Base-by-base conservation (phyloP, 2,329 filamentous ascomycete species). In the Aureobasidium mangrovei region DNA sequence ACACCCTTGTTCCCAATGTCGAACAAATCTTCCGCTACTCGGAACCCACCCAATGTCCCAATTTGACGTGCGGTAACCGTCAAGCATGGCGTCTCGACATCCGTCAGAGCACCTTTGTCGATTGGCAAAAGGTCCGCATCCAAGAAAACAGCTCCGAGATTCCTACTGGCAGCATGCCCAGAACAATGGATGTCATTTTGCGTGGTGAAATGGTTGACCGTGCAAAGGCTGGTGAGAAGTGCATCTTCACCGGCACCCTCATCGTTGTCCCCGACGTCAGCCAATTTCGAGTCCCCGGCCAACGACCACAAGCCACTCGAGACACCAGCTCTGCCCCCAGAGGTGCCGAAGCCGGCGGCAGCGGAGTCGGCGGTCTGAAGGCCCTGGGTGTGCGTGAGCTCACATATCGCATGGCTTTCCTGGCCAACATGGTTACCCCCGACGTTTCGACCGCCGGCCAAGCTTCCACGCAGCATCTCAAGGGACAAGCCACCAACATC, bases 71-170 rank as follows among this genome's bases (percentile, higher is more conserved):
- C 68, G 84, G 84, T 63, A 98, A 98, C 72, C 84, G 93, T 28
- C 75, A 85, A 56, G 89, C 87, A n/a, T 98, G 93, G 93, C 84
- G 90, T 60, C 74, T 98, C n/a, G 91, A 98, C 63, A 96, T 98
- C 64, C 81, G 89, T 41, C 91, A 95, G 69, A 96, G 91, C 69
- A 97, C 91, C 0, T 98, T 98, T 67, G 87, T 98, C 58, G 93
- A 98, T 72, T 98, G 93, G 93, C 93, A 98, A 68, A 97, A 97
- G 69, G 90, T 97, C 27, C 87, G 94, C 59, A 89, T 97, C 58
- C 93, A 98, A 71, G 93, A 98, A 71, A 98, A 97, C 74, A 95
- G 90, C 61, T 91, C 91, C 3, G 93, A 98, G 68, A 98, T 98
- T 36, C 93, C 93, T 0, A 98, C 93, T 0, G 93, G 93, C 53